phyloP scores from a whole-genome alignment of 192 early-diverging fungal genomes.

The Irineochytrium annulatum region DNA sequence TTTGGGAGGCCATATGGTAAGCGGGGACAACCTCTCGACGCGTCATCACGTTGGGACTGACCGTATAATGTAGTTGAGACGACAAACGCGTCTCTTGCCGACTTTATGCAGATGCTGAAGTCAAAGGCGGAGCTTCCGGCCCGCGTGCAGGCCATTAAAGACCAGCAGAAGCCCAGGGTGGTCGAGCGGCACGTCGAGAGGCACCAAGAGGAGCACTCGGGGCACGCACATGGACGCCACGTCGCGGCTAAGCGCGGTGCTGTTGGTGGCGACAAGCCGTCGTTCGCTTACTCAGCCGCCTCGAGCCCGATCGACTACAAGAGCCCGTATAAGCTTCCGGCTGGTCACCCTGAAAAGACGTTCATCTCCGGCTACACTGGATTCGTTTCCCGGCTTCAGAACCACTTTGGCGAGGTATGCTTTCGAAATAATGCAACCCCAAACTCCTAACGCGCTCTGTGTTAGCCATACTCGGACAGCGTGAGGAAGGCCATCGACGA shows the following conservation, averaged over 20 bases:
- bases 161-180: slow-evolving; percentile 21
- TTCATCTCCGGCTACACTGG: slow-evolving; percentile 57
- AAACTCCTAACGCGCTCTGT: not conserved
- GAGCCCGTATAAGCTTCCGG: slow-evolving; percentile 49
- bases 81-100: slow-evolving; percentile 42
- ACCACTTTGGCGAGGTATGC: slow-evolving; percentile 58
- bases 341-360: slow-evolving; percentile 47
- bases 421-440: not conserved
- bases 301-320: slow-evolving; percentile 40
- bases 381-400: slow-evolving; percentile 53
- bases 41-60: too few relatives aligned
- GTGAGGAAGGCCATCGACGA: slow-evolving; percentile 53
- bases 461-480: slow-evolving; percentile 47
- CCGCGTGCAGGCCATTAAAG: slow-evolving; percentile 39
- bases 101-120: slow-evolving; percentile 47
- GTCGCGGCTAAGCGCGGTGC: slow-evolving; percentile 19
- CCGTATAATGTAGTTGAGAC: too few relatives aligned
- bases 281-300: slow-evolving; percentile 30
- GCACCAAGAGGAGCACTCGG: slow-evolving; percentile 6
- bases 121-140: slow-evolving; percentile 43
- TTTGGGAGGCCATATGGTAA: slow-evolving; percentile 54
- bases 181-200: slow-evolving; percentile 2
- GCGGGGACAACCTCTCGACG: too few relatives aligned
- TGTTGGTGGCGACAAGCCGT: slow-evolving; percentile 18
- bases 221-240: slow-evolving; percentile 14